Evolutionary conservation across 148 eudicot genomes (phyloP).

Genomic region (Camellia japonica): DNA sequence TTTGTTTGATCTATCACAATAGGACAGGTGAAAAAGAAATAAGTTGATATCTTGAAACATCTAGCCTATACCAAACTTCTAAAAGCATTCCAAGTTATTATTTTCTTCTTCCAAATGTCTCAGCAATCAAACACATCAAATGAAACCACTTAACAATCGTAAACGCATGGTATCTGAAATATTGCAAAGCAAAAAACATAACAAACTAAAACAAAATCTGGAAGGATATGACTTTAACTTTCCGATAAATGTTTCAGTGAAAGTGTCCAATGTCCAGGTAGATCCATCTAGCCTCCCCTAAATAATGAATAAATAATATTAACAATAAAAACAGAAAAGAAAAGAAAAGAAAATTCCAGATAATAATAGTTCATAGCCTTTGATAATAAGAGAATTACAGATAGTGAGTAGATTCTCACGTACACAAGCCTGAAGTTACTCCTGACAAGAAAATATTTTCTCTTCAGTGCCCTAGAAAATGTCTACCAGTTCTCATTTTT

Average conservation of each 20-base stretch:
- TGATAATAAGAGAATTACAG: neutral
- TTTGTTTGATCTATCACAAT: neutral
- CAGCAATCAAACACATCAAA: neutral
- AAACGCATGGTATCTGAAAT: neutral
- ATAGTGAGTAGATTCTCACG: neutral
- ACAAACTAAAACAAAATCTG: neutral
- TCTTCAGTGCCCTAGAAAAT: neutral
- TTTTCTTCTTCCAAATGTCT: neutral
- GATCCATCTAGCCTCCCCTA: slow-evolving; percentile 53
- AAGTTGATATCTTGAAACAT: neutral
- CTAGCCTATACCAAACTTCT: neutral
- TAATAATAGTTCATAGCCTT: neutral
- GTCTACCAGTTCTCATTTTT: neutral
- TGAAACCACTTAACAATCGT: neutral
- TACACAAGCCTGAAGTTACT: neutral
- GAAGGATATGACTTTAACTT: slow-evolving; percentile 90
- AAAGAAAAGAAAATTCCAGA: neutral
- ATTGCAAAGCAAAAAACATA: neutral
- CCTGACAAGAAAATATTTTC: neutral
- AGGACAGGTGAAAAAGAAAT: neutral
- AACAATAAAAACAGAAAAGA: neutral
- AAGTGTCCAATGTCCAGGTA: slow-evolving; percentile 69
- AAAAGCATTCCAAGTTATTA: neutral
- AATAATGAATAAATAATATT: neutral
- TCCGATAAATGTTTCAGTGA: slow-evolving; percentile 52